Base-by-base conservation (phyloP, 2,329 filamentous ascomycete genomes). In the Aspergillus sp. region DNA sequence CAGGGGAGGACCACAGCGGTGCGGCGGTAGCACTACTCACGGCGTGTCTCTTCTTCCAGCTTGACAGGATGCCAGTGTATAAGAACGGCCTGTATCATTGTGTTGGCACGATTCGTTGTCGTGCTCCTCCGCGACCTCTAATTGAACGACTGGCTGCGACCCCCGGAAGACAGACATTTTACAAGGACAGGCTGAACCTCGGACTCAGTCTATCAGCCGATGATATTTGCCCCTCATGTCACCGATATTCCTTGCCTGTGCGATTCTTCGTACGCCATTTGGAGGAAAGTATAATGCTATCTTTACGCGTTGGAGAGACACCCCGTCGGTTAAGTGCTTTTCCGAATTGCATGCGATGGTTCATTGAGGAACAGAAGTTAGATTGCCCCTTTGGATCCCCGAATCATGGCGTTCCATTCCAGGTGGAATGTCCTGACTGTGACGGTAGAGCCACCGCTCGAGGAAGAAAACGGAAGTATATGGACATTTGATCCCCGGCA, bases 291-390 rank as follows among this genome's bases (percentile, higher is more conserved):
- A 40, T 56, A 21, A 38, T 44, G 14, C 46, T 59, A 25, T 55
- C 38, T 32, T 36, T 59, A 17, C 25, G 43, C n/a, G 47, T 58
- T 34, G 50, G 50, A 29, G 32, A 32, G 11, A 31, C 40, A 23
- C n/a, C 16, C 7, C 40, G 49, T 21, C 45, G 23, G 4, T 34
- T 56, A 14, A 60, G 58, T 47, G 41, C 36, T 7, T 60, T 60
- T 48, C 58, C 55, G 21, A 55, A 56, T 23, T 54, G 29, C 13
- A 54, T 59, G 29, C 23, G 49, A 45, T 57, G 55, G 57, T 59
- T 57, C 44, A 49, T 53, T 5, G 47, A 57, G 17, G 43, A 56
- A 46, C 50, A 59, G 44, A 42, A 52, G 17, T 41, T 59, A 10
- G 36, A 55, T 43, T 47, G 47, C 20, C 41, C 34, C 17, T 59